Evolutionary conservation across 345 rosid species (phyloP).

Genomic region (Pugionium dolabratum): DNA sequence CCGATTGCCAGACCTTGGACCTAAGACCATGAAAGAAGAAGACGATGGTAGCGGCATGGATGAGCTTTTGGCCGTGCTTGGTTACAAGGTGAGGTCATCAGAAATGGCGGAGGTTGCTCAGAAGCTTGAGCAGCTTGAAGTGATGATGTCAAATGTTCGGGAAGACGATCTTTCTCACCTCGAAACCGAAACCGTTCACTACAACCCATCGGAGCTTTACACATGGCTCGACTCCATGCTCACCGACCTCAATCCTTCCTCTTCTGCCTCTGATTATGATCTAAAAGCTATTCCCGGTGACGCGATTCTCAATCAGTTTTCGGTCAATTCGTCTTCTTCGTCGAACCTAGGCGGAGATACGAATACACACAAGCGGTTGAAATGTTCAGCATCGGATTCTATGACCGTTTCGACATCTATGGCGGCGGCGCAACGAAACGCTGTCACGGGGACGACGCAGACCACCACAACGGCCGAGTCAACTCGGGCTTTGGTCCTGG

Average conservation of each 20-base stretch:
- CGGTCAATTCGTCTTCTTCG: constrained; percentile 37
- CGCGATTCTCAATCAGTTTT: constrained; percentile 43
- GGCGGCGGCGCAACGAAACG: not conserved
- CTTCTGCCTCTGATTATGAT: constrained; percentile 45
- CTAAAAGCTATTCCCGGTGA: constrained; percentile 75
- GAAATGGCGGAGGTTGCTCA: constrained; percentile 86
- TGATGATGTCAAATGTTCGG: constrained; percentile 55
- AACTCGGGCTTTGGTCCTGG: constrained; percentile 54
- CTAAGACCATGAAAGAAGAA: constrained; percentile 47
- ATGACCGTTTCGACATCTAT: not conserved
- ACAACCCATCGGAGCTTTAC: constrained; percentile 72
- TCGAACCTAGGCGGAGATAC: constrained; percentile 5
- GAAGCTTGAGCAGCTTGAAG: constrained; percentile 75
- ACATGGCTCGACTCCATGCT: constrained; percentile 72
- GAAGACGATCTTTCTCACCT: constrained; percentile 65
- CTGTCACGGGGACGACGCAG: constrained; percentile 5
- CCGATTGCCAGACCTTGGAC: no score
- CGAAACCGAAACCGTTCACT: constrained; percentile 61
- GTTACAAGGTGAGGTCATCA: constrained; percentile 66
- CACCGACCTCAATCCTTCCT: constrained; percentile 51
- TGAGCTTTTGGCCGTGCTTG: constrained; percentile 67
- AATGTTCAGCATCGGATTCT: constrained; percentile 32
- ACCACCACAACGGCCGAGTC: constrained; percentile 29
- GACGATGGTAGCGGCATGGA: constrained; percentile 57
- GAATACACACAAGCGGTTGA: constrained; percentile 37